These are phyloP conservation scores for Fusarium nematophilum DNA, from an alignment of 2,329 filamentous ascomycete species.

Conservation along the genomic window DNA sequence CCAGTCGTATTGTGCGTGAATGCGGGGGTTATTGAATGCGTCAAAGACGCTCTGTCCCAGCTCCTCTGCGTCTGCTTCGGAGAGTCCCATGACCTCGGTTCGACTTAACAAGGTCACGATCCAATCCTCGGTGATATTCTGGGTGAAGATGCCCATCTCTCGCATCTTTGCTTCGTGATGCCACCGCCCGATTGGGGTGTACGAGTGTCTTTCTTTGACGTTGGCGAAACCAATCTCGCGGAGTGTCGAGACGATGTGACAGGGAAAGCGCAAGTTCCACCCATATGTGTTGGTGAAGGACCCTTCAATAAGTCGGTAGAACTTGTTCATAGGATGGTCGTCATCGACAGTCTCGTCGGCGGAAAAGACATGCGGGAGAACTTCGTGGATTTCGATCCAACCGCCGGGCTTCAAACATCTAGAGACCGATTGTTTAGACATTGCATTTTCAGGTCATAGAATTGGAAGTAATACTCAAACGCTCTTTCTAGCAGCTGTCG, in stretches of 20 bases:
- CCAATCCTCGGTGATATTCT: slow-evolving; percentile 51
- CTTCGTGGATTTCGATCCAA: slow-evolving; percentile 55
- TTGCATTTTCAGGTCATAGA: neutral
- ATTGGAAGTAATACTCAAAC: slow-evolving; percentile 50
- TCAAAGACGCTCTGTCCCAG: slow-evolving; percentile 47
- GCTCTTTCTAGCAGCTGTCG: slow-evolving; percentile 59
- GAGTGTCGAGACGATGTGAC: slow-evolving; percentile 45
- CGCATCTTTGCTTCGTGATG: slow-evolving; percentile 48
- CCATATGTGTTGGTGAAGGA: slow-evolving; percentile 48
- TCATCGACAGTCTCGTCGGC: slow-evolving; percentile 46
- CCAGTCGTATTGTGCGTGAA: slow-evolving; percentile 51
- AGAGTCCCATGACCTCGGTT: slow-evolving; percentile 48
- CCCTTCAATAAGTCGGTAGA: slow-evolving; percentile 49
- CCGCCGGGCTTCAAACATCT: slow-evolving; percentile 53
- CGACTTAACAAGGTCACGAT: slow-evolving; percentile 48
- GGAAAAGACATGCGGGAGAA: slow-evolving; percentile 47
- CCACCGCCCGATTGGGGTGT: slow-evolving; percentile 54
- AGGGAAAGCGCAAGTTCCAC: slow-evolving; percentile 50
- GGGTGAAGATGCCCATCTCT: slow-evolving; percentile 53
- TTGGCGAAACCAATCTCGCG: slow-evolving; percentile 50
- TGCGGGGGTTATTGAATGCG: slow-evolving; percentile 47
- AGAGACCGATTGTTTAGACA: slow-evolving; percentile 14
- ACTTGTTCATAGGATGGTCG: slow-evolving; percentile 47
- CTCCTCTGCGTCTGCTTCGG: slow-evolving; percentile 48
- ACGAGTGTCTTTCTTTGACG: slow-evolving; percentile 42